Conservation (phyloP, 345 rosid species). For the Boechera stricta region DNA sequence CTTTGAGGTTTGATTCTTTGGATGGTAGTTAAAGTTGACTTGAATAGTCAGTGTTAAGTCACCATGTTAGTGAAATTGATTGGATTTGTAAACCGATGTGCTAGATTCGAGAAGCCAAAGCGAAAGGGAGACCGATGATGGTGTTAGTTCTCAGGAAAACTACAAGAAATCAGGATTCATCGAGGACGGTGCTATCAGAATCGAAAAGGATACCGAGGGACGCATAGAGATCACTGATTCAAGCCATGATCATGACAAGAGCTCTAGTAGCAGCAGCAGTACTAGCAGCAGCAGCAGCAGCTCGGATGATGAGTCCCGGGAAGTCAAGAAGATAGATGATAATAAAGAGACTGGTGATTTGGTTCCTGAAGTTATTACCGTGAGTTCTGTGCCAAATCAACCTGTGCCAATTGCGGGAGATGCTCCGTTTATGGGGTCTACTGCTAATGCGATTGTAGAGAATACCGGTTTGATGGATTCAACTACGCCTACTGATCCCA, state of each 20-base stretch:
- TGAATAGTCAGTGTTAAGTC: constrained; percentile 28
- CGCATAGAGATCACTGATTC: constrained; percentile 47
- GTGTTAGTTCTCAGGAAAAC: constrained; percentile 53
- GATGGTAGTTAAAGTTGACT: constrained; percentile 25
- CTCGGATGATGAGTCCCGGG: constrained; percentile 64
- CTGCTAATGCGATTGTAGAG: constrained; percentile 46
- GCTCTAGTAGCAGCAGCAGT: constrained; percentile 53
- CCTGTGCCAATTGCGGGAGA: constrained; percentile 44
- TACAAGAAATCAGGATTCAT: constrained; percentile 52
- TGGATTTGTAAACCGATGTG: constrained; percentile 43
- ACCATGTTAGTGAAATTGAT: constrained; percentile 1
- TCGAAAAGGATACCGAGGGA: constrained; percentile 45
- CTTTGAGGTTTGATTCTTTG: constrained; percentile 3
- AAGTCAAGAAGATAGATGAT: constrained; percentile 44
- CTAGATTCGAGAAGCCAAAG: constrained; percentile 60
- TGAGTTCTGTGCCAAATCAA: constrained; percentile 43
- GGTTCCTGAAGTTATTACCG: constrained; percentile 41
- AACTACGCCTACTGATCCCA: constrained; percentile 34
- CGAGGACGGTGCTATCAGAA: constrained; percentile 49
- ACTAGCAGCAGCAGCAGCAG: constrained; percentile 51
- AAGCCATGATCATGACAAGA: constrained; percentile 52
- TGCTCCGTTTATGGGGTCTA: constrained; percentile 43
- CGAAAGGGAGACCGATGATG: constrained; percentile 70
- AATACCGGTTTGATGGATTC: constrained; percentile 42
- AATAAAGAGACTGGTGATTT: constrained; percentile 36